Evolutionary conservation across 257 asterid genomes (phyloP).

Genomic region (Handroanthus guayacan): DNA sequence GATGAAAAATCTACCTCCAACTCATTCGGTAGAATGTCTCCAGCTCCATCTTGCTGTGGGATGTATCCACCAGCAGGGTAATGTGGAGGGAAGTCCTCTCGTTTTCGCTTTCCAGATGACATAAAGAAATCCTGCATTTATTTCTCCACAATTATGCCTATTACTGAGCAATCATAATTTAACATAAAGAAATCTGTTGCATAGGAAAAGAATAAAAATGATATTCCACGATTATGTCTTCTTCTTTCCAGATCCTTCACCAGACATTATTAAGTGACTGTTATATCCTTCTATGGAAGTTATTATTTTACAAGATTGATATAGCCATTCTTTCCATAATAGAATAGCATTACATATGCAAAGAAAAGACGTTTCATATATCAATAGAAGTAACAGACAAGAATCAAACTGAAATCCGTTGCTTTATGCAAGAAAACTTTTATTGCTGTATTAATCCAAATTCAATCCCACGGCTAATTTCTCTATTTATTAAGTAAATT

Average conservation of each 20-base stretch:
- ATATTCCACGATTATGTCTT: neutral
- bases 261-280: neutral
- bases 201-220: neutral
- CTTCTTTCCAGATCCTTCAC: neutral
- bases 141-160: constrained; percentile 27
- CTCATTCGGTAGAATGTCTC: constrained; percentile 55
- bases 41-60: constrained; percentile 98
- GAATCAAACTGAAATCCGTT: neutral
- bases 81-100: constrained; percentile 79
- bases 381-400: neutral
- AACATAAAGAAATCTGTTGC: constrained; percentile 19
- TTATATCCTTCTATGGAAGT: neutral
- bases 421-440: neutral
- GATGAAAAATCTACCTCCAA: constrained; percentile 53
- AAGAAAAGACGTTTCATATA: constrained; percentile 1
- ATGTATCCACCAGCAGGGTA: constrained; percentile 76
- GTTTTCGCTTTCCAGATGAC: constrained; percentile 82
- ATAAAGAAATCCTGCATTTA: constrained; percentile 78
- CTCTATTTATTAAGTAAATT: neutral
- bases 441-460: neutral
- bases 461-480: neutral
- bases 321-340: neutral
- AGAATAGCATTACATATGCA: neutral
- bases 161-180: constrained; percentile 26
- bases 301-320: neutral